phyloP scores from a whole-genome alignment of 1,284 basidiomycete species.

The Hemileia vastatrix region DNA sequence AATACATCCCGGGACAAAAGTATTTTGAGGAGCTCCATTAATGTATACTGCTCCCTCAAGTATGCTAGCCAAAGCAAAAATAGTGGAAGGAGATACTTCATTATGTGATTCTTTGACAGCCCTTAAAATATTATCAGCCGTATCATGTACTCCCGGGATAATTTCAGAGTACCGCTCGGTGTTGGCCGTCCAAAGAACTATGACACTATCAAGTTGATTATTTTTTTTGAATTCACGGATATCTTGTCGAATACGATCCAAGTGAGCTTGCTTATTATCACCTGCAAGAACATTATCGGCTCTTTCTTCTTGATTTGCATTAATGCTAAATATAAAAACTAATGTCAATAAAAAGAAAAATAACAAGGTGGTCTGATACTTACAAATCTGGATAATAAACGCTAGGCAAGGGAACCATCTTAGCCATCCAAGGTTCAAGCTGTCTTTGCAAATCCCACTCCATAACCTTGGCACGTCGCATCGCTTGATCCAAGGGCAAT shows the following conservation, averaged over 20 bases:
- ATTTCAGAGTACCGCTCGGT: constrained; percentile 96
- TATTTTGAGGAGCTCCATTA: constrained; percentile 98
- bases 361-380: not conserved
- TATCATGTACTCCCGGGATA: constrained; percentile 90
- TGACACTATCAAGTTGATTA: constrained; percentile 64
- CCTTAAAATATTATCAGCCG: constrained; percentile 73
- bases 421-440: constrained; percentile 73
- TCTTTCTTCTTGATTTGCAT: constrained; percentile 92
- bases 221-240: constrained; percentile 84
- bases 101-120: constrained; percentile 74
- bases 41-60: constrained; percentile 91
- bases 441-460: constrained; percentile 97
- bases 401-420: constrained; percentile 77
- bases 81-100: constrained; percentile 87
- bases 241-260: constrained; percentile 82
- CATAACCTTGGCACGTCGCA: constrained; percentile 85
- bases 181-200: constrained; percentile 57
- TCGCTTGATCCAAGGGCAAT: constrained; percentile 74
- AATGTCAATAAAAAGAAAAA: constrained; percentile 50
- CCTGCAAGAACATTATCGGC: constrained; percentile 87
- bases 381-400: constrained; percentile 59
- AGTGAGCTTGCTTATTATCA: constrained; percentile 66
- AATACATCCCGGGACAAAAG: constrained; percentile 92
- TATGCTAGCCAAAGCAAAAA: constrained; percentile 92
- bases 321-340: constrained; percentile 51